phyloP scores from a whole-genome alignment of 2,329 filamentous ascomycete genomes.

The Aspergillus pseudoterreus region DNA sequence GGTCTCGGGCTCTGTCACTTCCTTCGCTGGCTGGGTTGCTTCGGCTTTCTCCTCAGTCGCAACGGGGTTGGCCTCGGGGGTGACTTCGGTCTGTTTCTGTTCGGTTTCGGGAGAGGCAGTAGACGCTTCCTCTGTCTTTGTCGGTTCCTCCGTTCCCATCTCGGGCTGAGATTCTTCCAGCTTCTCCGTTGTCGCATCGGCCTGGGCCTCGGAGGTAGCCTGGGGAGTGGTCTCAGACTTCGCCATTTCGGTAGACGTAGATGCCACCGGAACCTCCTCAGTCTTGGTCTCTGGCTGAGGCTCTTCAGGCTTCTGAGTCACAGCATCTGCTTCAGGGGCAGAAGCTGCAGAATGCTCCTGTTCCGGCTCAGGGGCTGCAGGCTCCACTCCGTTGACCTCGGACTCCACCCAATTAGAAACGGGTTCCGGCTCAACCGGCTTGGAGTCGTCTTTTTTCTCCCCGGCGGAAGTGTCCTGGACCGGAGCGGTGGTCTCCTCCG shows the following conservation, averaged over 20 bases:
- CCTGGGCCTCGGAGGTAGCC: too few relatives aligned
- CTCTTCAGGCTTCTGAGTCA: neutral
- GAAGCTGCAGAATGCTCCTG: conserved; percentile 1
- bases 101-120: too few relatives aligned
- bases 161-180: conserved; percentile 4
- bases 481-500: conserved; percentile 3
- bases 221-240: neutral
- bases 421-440: conserved; percentile 6
- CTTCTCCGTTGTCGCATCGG: neutral
- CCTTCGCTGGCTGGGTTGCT: neutral
- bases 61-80: neutral
- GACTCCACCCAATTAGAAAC: conserved; percentile 5
- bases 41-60: neutral
- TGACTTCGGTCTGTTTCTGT: too few relatives aligned
- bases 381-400: conserved; percentile 11
- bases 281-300: neutral
- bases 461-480: conserved; percentile 4
- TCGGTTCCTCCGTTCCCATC: neutral
- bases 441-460: conserved; percentile 3
- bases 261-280: conserved; percentile 1
- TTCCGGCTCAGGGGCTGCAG: conserved; percentile 6
- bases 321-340: too few relatives aligned
- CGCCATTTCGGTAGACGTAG: neutral
- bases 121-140: neutral
- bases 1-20: neutral